These are phyloP conservation scores for Solanum tarapatanum DNA, from an alignment of 257 asterid genomes.

Conservation along the genomic window DNA sequence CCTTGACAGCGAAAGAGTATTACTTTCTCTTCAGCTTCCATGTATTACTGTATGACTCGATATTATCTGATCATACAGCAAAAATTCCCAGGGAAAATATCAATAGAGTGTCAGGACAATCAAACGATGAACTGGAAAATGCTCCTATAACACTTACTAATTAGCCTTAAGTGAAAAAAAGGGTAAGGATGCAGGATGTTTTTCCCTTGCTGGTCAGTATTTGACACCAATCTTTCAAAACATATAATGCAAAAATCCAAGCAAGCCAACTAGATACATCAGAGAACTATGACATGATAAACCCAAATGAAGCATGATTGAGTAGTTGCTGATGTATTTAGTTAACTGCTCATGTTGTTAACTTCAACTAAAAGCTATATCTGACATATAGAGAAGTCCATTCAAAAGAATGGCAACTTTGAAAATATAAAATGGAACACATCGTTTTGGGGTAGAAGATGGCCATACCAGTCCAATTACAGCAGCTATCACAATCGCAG, in stretches of 20 bases:
- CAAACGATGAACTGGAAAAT: neutral
- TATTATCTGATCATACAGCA: neutral
- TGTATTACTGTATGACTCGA: neutral
- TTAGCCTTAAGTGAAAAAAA: neutral
- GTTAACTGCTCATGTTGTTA: neutral
- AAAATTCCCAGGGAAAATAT: neutral
- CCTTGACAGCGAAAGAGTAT: neutral
- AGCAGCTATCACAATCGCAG: conserved; percentile 97
- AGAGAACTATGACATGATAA: neutral
- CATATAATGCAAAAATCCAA: neutral
- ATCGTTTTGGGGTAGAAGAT: neutral
- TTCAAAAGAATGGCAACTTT: neutral
- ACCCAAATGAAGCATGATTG: neutral
- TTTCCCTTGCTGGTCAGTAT: neutral
- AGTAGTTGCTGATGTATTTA: neutral
- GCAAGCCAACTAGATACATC: neutral
- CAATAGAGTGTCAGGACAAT: neutral
- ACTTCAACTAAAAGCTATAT: neutral
- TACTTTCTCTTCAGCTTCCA: neutral
- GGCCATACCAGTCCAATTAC: conserved; percentile 84
- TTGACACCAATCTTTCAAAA: neutral
- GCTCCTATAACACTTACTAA: neutral
- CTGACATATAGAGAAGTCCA: neutral
- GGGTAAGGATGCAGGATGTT: neutral
- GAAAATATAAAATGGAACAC: neutral